phyloP scores from a whole-genome alignment of 2,329 filamentous ascomycete species.

The Thelonectria discophora region DNA sequence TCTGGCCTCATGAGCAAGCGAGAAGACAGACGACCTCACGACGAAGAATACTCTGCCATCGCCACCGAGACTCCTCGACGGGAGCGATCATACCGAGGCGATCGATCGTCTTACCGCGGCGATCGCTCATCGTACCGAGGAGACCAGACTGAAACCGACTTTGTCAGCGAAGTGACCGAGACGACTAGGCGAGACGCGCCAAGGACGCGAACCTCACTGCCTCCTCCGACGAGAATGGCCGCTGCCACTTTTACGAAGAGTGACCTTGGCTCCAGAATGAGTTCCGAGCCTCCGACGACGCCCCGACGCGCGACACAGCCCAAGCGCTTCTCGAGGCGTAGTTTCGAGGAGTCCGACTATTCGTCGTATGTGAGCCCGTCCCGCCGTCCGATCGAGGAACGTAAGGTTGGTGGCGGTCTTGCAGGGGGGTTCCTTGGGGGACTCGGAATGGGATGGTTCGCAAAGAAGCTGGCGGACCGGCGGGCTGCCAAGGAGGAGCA shows the following conservation, averaged over 20 bases:
- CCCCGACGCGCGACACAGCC: conserved; percentile 59
- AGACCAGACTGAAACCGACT: conserved; percentile 48
- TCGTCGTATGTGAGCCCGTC: conserved; percentile 72
- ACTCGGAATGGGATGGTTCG: conserved; percentile 74
- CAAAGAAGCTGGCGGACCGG: conserved; percentile 70
- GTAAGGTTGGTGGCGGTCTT: conserved; percentile 58
- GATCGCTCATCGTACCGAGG: conserved; percentile 59
- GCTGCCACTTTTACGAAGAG: conserved; percentile 58
- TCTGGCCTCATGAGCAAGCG: conserved; percentile 67
- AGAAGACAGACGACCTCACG: conserved; percentile 55
- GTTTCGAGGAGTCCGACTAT: conserved; percentile 64
- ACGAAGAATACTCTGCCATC: conserved; percentile 71
- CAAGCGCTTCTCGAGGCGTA: conserved; percentile 54
- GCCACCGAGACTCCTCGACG: conserved; percentile 68
- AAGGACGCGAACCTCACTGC: conserved; percentile 51
- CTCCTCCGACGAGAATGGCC: conserved; percentile 57
- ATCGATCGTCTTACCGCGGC: conserved; percentile 43
- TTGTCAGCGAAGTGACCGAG: conserved; percentile 43
- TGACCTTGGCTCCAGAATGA: conserved; percentile 50
- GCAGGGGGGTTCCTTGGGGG: conserved; percentile 66
- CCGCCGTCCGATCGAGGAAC: conserved; percentile 58
- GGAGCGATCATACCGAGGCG: conserved; percentile 50
- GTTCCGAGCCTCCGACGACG: conserved; percentile 54
- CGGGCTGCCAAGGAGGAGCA: conserved; percentile 58
- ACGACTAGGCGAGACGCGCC: conserved; percentile 41